Percentiles rank a stretch among this genome's conserved stretches.
These are phyloP conservation scores for Aurantiochytrium sp. DNA, from an alignment of 108 stramenopile genomes.

Conservation along the genomic window DNA sequence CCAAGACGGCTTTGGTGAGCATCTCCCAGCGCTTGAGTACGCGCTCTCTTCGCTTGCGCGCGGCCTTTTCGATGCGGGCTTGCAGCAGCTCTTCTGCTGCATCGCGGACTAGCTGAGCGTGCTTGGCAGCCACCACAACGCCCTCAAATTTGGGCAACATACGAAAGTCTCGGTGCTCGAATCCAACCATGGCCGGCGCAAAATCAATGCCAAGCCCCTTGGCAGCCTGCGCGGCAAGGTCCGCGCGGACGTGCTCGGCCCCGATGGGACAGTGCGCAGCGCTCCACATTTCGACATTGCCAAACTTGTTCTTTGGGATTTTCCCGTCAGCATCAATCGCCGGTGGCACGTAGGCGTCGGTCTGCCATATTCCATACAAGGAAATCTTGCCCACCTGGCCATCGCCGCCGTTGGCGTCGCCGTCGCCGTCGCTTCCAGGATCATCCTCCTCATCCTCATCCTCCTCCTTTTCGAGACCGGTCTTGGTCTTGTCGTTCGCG, in stretches of 20 bases:
- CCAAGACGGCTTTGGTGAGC: neutral
- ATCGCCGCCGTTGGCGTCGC: neutral
- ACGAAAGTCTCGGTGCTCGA: neutral
- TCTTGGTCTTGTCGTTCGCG: too few relatives aligned
- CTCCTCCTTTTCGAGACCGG: neutral
- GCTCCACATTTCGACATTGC: conserved; percentile 27
- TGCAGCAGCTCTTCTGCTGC: neutral
- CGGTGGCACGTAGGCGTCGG: neutral
- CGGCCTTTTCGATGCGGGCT: neutral
- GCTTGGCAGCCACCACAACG: neutral
- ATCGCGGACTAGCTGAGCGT: neutral
- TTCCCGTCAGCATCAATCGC: neutral
- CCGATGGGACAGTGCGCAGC: neutral
- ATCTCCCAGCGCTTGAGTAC: neutral
- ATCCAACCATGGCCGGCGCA: neutral
- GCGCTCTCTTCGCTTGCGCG: neutral
- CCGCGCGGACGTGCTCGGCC: neutral
- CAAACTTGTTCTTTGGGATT: neutral
- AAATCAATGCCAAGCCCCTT: neutral
- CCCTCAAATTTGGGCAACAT: neutral
- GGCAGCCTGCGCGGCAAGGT: neutral
- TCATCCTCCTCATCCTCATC: neutral
- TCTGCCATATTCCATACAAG: neutral
- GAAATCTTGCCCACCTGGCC: neutral
- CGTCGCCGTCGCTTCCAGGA: neutral